phyloP scores from a whole-genome alignment of 768 basidiomycete genomes.

The Tulasnella sp. region DNA sequence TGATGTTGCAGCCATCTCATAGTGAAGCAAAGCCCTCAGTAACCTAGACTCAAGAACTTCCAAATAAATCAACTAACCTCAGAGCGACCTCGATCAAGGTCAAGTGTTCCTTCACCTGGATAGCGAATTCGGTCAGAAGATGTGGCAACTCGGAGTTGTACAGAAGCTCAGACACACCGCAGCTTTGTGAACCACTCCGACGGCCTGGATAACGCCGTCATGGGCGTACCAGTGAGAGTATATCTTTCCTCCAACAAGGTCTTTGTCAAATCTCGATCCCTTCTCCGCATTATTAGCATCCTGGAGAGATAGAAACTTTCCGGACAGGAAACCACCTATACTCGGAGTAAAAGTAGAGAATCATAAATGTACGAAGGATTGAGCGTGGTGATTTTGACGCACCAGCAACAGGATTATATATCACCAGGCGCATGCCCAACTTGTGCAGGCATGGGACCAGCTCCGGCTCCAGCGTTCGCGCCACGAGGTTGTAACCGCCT shows the following conservation, averaged over 20 bases:
- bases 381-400: not conserved
- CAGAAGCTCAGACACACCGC: not conserved
- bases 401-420: slow-evolving; percentile 20
- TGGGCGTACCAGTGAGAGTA: too few species aligned
- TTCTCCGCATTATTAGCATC: slow-evolving; percentile 3
- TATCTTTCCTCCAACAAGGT: too few species aligned
- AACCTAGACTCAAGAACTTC: not conserved
- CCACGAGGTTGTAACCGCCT: slow-evolving; percentile 17
- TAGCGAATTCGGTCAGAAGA: too few species aligned
- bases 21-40: too few species aligned
- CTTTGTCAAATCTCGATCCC: too few species aligned
- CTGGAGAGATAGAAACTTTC: slow-evolving; percentile 3
- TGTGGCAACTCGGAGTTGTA: not conserved
- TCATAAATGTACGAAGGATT: not conserved
- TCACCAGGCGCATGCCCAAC: slow-evolving; percentile 16
- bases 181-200: too few species aligned
- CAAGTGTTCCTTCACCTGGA: too few species aligned
- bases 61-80: too few species aligned
- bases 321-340: not conserved
- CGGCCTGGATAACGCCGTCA: too few species aligned
- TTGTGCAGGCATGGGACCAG: slow-evolving; percentile 19
- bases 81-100: too few species aligned
- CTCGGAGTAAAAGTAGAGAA: too few species aligned
- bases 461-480: slow-evolving; percentile 17
- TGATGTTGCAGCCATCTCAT: too few species aligned